These are phyloP conservation scores for Thymus quinquecostatus DNA, from an alignment of 257 asterid genomes.

Conservation along the genomic window DNA sequence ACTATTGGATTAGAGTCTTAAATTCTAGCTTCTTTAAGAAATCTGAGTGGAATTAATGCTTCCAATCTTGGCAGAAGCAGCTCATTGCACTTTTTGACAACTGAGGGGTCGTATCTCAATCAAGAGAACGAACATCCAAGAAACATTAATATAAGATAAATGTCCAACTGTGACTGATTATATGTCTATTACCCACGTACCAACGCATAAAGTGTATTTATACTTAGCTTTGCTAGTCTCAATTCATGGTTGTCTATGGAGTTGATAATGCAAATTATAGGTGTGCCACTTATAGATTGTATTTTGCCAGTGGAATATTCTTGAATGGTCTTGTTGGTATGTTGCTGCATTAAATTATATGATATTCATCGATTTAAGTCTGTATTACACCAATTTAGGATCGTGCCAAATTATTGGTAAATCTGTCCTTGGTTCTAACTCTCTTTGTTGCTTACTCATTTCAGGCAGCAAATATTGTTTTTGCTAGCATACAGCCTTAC, in stretches of 20 bases:
- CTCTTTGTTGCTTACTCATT: conserved; percentile 34
- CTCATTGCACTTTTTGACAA: no score
- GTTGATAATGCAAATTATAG: neutral
- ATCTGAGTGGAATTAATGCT: no score
- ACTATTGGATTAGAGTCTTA: no score
- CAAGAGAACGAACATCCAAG: no score
- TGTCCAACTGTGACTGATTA: neutral
- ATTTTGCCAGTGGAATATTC: conserved; percentile 15
- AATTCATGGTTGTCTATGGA: neutral
- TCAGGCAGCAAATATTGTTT: conserved; percentile 65
- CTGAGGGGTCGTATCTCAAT: no score
- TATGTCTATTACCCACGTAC: conserved; percentile 2
- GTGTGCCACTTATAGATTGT: conserved; percentile 3
- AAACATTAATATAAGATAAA: neutral
- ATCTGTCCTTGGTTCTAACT: conserved; percentile 20
- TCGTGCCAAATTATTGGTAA: neutral
- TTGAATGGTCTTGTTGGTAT: neutral
- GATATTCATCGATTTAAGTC: neutral
- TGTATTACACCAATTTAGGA: no score
- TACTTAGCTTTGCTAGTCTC: neutral
- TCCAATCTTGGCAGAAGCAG: no score
- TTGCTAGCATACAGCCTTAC: conserved; percentile 63
- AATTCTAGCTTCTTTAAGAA: no score
- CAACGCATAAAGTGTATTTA: neutral
- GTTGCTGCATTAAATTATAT: neutral